Evolutionary conservation across 495 filamentous ascomycete species (phyloP), one percentile per base, ranked within the genome.

Genomic region (Alectoria sarmentosa): DNA sequence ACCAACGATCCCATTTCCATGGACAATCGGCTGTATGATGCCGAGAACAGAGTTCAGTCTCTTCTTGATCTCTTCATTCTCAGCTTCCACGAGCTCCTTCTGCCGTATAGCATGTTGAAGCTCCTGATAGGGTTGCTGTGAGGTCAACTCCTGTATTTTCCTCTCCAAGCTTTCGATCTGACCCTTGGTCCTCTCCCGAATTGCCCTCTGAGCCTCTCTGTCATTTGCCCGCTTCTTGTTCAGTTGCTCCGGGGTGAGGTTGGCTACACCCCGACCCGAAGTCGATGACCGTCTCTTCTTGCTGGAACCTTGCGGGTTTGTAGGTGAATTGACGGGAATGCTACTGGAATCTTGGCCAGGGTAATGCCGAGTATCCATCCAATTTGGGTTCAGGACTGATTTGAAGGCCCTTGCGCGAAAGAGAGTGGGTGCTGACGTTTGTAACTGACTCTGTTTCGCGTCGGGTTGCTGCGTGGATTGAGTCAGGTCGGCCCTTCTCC

Each of bases 211-310:
- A 23, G 91, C 91, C 75, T 92, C 89, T 48, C 91, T 84, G 72
- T 96, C 91, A 74, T 95, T 95, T 70, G 89, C 90, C 62, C 91
- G 83, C 75, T 96, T 96, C 71, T 88, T 84, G 10, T 82, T 86
- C 57, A 90, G 78, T 71, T 91, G 88, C 32, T 85, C 81, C n/a
- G 84, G 83, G 17, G 86, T 88, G 66, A 91, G 82, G 64, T 86
- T 90, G 60, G 86, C 85, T 26, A 91, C 87, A 46, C 86, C 86
- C 63, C 88, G 82, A n/a, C 83, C 86, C 13, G 76, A 74, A 67
- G 73, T 78, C 61, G 77, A 78, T 61, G 79, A 68, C 63, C 80
- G 81, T 70, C 80, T 78, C 66, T 80, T 81, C 61, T 78, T 78
- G 55, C 76, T 69, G 30, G 74, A 75, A 58, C 70, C 73, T 64